Conservation (phyloP, 176 grass and related monocot genomes). For the Oryza punctata region DNA sequence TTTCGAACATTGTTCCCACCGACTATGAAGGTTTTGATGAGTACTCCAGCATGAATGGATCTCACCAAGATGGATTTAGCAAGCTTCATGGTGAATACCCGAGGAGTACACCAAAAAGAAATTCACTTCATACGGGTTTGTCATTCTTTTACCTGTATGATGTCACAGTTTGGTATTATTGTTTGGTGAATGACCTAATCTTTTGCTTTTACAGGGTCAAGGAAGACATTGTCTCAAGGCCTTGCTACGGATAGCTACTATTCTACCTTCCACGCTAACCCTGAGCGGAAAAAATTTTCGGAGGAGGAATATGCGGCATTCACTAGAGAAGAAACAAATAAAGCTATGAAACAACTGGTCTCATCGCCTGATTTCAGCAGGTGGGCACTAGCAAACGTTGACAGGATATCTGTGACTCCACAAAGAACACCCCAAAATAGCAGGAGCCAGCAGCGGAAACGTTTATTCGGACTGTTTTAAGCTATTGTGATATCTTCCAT, state of each 20-base stretch:
- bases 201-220: slow-evolving; percentile 46
- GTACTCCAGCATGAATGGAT: slow-evolving; percentile 51
- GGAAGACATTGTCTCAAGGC: slow-evolving; percentile 20
- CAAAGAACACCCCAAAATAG: slow-evolving; percentile 43
- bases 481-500: slow-evolving; percentile 21
- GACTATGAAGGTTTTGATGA: slow-evolving; percentile 37
- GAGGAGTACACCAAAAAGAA: slow-evolving; percentile 45
- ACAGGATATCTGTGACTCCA: slow-evolving; percentile 71
- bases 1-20: slow-evolving; percentile 14
- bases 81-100: slow-evolving; percentile 40
- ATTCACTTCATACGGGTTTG: slow-evolving; percentile 48
- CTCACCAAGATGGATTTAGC: slow-evolving; percentile 40
- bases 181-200: slow-evolving; percentile 1
- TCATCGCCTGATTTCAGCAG: slow-evolving; percentile 79
- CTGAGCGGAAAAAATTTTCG: slow-evolving; percentile 64
- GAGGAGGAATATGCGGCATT: slow-evolving; percentile 74
- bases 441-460: slow-evolving; percentile 38
- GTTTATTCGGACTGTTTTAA: slow-evolving; percentile 65
- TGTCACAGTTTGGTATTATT: slow-evolving; percentile 17
- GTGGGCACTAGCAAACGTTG: slow-evolving; percentile 68
- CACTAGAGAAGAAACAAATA: slow-evolving; percentile 74
- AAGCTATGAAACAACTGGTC: slow-evolving; percentile 62
- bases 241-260: slow-evolving; percentile 53
- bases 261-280: slow-evolving; percentile 74
- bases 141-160: neutral